Base-by-base conservation (phyloP, 345 rosid species). In the Stellera chamaejasme region DNA sequence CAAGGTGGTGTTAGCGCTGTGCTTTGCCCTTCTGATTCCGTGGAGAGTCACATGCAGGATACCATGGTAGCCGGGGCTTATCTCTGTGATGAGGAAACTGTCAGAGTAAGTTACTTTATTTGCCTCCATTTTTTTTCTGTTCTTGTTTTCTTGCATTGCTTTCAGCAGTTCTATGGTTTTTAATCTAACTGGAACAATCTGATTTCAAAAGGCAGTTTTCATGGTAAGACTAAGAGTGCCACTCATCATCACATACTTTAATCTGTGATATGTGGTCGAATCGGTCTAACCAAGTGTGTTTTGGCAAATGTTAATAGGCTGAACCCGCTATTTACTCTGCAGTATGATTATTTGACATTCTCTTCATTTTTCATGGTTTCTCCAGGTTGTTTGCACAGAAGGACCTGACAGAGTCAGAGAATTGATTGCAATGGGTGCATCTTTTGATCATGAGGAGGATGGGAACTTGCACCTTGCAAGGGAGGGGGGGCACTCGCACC, bases 1-100 rank as follows among this genome's bases (percentile, higher is more conserved):
- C 97, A 89, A 77, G 99, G 97, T 16, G 99, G 99, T 55, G 97
- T 89, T 63, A 93, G 97, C 67, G 99, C 99, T 0, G 99, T 89
- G 27, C 65, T 93, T 64, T 93, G 96, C 53, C 91, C 96, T 61
- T 71, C 76, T 47, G 99, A 93, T 74, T 93, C 99, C 43, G 97
- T 93, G 7, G 99, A 93, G 80, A 93, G 90, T 73, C 99, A 93
- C 75, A 75, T 93, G 94, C 90, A 72, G 72, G 97, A 93, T 65
- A 93, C 99, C 3, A 89, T 93, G 52, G 86, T 89, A 19, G 99
- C 96, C 2, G 99, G 99, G 65, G 97, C 90, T 71, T 71, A 89
- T 75, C 86, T 93, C 16, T 93, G 96, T 50, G 99, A 93, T 69
- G 90, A 89, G 69, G 97, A 89, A 68, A 84, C 94, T 59, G 99